These are phyloP conservation scores for Trametes villosa DNA, from an alignment of 768 basidiomycete species.

Conservation along the genomic window DNA sequence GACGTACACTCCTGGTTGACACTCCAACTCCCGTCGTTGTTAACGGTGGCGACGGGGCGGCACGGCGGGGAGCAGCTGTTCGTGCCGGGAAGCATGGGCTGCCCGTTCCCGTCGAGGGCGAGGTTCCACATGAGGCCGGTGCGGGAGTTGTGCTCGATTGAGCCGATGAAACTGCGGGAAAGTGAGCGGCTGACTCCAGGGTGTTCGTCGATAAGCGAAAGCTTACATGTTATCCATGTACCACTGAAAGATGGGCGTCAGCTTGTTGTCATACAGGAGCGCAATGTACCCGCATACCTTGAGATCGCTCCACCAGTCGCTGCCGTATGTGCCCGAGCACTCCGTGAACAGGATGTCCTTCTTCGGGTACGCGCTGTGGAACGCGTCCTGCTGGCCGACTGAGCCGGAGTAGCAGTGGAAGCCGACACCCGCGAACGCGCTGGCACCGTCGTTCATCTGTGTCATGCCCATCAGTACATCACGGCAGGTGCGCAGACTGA, in stretches of 20 bases:
- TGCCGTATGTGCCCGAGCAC: conserved; percentile 66
- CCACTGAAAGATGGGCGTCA: conserved; percentile 48
- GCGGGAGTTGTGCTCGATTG: conserved; percentile 44
- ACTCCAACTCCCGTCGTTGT: conserved; percentile 62
- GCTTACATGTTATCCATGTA: conserved; percentile 68
- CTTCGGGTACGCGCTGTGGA: conserved; percentile 56
- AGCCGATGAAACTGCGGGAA: conserved; percentile 45
- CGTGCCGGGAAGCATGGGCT: conserved; percentile 68
- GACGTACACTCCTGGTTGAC: conserved; percentile 75
- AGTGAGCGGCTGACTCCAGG: conserved; percentile 26
- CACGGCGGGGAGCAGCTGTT: conserved; percentile 69
- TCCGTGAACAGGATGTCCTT: conserved; percentile 66
- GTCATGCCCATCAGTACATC: neutral
- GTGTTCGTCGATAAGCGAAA: neutral
- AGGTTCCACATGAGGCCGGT: conserved; percentile 77
- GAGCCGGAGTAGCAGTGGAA: conserved; percentile 75
- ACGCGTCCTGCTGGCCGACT: conserved; percentile 56
- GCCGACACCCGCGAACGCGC: conserved; percentile 63
- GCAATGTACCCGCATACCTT: conserved; percentile 49
- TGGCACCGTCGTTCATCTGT: conserved; percentile 59
- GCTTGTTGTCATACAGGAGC: neutral
- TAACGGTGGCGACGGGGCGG: conserved; percentile 67
- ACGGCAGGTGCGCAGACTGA: neutral
- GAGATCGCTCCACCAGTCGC: conserved; percentile 82
- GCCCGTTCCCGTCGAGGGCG: conserved; percentile 62